These are phyloP conservation scores for Microbotryomycetes sp. DNA, from an alignment of 1,284 basidiomycete species.

Conservation along the genomic window DNA sequence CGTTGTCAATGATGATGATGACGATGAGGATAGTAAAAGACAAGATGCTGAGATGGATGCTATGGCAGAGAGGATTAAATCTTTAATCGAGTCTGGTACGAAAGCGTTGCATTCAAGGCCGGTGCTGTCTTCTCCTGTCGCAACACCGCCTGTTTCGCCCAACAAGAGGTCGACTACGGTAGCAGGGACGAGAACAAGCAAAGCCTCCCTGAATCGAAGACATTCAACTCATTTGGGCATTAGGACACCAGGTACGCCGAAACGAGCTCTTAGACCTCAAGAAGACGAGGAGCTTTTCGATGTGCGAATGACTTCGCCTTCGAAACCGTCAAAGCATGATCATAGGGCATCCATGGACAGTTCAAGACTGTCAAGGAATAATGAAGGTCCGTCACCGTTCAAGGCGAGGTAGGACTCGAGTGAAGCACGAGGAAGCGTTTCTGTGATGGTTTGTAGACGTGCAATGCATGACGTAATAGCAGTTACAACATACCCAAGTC, in stretches of 20 bases:
- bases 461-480: too few species aligned
- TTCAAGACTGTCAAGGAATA: too few species aligned
- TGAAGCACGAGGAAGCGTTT: too few species aligned
- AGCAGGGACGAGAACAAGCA: too few species aligned
- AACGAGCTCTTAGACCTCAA: background rate
- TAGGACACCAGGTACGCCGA: background rate
- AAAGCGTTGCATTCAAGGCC: conserved; percentile 3
- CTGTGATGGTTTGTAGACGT: too few species aligned
- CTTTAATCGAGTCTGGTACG: conserved; percentile 11
- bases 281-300: background rate
- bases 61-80: conserved; percentile 3
- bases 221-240: background rate
- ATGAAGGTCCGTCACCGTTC: too few species aligned
- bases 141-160: background rate
- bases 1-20: conserved; percentile 60
- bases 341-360: background rate
- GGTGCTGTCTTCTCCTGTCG: background rate
- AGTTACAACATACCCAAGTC: too few species aligned
- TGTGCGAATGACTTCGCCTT: background rate
- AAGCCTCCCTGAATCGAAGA: background rate
- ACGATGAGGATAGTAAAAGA: conserved; percentile 48
- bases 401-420: too few species aligned
- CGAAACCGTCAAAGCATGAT: background rate
- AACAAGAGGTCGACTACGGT: background rate
- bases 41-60: conserved; percentile 34